Base-by-base conservation (phyloP, 2,329 filamentous ascomycete species). In the Davidsoniella virescens region DNA sequence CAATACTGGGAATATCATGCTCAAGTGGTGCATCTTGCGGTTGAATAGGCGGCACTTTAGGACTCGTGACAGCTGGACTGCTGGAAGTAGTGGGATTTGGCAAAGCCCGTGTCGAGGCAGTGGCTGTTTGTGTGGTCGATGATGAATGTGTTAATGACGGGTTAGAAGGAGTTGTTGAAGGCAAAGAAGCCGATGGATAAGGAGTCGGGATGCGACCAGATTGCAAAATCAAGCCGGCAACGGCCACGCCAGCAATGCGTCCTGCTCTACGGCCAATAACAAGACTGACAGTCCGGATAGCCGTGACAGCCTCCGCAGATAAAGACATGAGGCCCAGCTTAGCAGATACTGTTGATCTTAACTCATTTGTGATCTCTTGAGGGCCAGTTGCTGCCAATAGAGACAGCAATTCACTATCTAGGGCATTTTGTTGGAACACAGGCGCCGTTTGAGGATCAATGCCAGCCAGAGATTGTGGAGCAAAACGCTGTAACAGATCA, bases 371-470 rank as follows among this genome's bases (percentile, higher is more conserved):
- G 29, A 64, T 66, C 41, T 68, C 73, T 0, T 62, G 55, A 50
- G 29, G 17, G 2, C 42, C 33, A 71, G 68, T 43, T 70, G 71
- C 42, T 67, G 70, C 50, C 9, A 51, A 29, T 6, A 47, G 54
- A 76, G 77, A 82, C 49, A 84, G 65, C 58, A 84, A 73, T 56
- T 73, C 78, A 18, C 80, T 83, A 59, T 84, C 81, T 37, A 85
- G 69, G 12, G 76, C 78, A 73, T 82, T 84, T 52, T 75, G 70
- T 52, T 70, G 69, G 63, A 72, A 76, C 5, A 84, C 64, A n/a
- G 67, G 46, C 0, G 57, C 57, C 1, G 17, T 41, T 0, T 29
- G 12, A 2, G 33, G 17, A n/a, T 25, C 18, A 20, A 40, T n/a
- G 36, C 46, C 39, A 16, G 2, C 12, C n/a, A 48, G 26, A 29